Conservation (phyloP, 495 filamentous ascomycete species). For the Aspergillus avenaceus region DNA sequence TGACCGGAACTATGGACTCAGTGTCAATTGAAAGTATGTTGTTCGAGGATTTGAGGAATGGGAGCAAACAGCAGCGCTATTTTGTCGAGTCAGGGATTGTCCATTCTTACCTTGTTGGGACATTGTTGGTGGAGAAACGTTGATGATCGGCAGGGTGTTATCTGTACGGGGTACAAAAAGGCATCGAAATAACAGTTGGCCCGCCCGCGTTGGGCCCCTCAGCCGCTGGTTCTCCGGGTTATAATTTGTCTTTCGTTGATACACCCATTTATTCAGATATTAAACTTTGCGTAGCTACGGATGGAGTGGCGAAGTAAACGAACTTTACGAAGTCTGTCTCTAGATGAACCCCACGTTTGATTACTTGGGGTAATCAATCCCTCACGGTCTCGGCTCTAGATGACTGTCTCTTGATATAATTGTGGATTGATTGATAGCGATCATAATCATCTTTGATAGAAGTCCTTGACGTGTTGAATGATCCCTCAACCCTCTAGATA, state of each 20-base stretch:
- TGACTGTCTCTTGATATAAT: not conserved
- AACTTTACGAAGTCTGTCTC: too few relatives aligned
- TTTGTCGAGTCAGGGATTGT: not conserved
- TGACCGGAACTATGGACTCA: too few relatives aligned
- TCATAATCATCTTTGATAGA: not conserved
- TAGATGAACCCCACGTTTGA: not conserved
- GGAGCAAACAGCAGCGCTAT: not conserved
- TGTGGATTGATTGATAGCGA: not conserved
- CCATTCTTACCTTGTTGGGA: not conserved
- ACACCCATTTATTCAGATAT: too few relatives aligned
- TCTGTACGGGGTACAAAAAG: too few relatives aligned
- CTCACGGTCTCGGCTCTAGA: not conserved
- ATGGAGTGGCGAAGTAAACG: too few relatives aligned
- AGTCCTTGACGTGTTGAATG: not conserved
- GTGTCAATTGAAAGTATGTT: too few relatives aligned
- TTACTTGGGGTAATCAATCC: not conserved
- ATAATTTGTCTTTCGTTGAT: too few relatives aligned
- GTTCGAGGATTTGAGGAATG: too few relatives aligned
- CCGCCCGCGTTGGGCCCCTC: not conserved
- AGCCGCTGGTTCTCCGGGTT: not conserved
- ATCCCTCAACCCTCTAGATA: not conserved
- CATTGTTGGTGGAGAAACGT: constrained; percentile 1
- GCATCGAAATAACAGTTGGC: not conserved
- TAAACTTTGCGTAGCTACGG: too few relatives aligned
- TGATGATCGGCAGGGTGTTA: constrained; percentile 1